Evolutionary conservation across 2,329 filamentous ascomycete species (phyloP).

Genomic region (Colletotrichum eleusines): DNA sequence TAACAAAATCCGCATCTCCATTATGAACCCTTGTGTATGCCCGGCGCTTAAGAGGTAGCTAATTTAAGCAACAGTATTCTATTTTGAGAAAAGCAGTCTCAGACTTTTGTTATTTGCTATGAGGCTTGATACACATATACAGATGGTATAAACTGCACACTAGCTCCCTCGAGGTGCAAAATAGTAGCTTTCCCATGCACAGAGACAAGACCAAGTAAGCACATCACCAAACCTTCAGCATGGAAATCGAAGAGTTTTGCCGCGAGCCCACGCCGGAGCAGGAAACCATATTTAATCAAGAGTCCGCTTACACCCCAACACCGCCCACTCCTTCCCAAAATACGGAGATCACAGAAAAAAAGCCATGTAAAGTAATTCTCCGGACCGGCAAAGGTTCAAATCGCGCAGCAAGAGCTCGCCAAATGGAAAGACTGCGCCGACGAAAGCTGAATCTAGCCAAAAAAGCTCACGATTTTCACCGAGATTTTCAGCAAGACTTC

Average conservation of each 20-base stretch:
- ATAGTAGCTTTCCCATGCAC: no score
- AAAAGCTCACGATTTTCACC: conserved; percentile 12
- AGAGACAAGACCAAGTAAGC: no score
- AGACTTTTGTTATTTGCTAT: no score
- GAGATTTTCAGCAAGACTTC: conserved; percentile 14
- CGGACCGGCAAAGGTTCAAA: neutral
- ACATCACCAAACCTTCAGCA: neutral
- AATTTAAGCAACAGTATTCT: neutral
- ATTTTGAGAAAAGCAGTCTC: neutral
- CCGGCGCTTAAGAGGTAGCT: neutral
- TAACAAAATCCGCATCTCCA: no score
- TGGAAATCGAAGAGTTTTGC: conserved; percentile 5
- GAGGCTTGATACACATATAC: no score
- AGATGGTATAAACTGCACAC: no score
- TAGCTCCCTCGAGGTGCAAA: no score
- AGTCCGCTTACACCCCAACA: neutral
- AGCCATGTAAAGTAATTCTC: conserved; percentile 9
- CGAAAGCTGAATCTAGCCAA: conserved; percentile 9
- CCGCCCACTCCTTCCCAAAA: neutral
- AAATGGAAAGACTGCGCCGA: conserved; percentile 7
- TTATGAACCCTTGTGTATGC: no score
- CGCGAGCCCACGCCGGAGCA: conserved; percentile 5
- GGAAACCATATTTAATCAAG: neutral
- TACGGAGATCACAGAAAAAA: neutral
- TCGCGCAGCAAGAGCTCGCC: conserved; percentile 2